Base-by-base conservation (phyloP, 2,329 filamentous ascomycete genomes). In the Sclerotinia trifoliorum region DNA sequence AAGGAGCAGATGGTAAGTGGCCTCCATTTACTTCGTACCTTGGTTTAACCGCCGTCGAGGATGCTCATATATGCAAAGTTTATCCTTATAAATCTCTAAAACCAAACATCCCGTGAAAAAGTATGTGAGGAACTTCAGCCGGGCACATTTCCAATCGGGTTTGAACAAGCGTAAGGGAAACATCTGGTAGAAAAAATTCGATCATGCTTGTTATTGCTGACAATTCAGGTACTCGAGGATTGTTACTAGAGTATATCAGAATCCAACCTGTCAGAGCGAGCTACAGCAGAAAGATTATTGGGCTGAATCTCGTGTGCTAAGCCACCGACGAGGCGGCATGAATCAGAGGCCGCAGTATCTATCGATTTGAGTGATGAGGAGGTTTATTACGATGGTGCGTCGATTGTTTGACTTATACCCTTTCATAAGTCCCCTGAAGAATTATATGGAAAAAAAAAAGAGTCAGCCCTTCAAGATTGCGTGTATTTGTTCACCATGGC, bases 261-360 rank as follows among this genome's bases (percentile, higher is more conserved):
- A 52, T 17, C 70, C 62, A 48, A 46, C 13, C 19, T 29, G 29
- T 62, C 57, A 48, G 52, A 71, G 55, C 64, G 72, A 58, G 26
- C 52, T 0, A 67, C 62, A 35, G 68, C 65, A 7, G 49, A 52
- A 3, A 71, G 63, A 71, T 65, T 82, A 7, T 70, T 82, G 13
- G 76, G 78, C 1, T 81, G 79, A 80, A 73, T 81, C 13, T 75
- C 78, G 5, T 80, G 77, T 69, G 77, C 78, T 5, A 80, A 78
- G 68, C 71, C 79, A 21, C 74, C 80, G 1, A 71, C 81, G 17
- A 79, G 78, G 63, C 80, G 78, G 79, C 74, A 78, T 57, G 80
- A 82, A 68, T 77, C 82, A n/a, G 80, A 81, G 75, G 75, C 70
- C 8, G 75, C 78, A 42, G 73, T 78, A 29, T 77, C 80, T 1